Conservation (phyloP, 2,329 filamentous ascomycete species). For the Fusarium falciforme region DNA sequence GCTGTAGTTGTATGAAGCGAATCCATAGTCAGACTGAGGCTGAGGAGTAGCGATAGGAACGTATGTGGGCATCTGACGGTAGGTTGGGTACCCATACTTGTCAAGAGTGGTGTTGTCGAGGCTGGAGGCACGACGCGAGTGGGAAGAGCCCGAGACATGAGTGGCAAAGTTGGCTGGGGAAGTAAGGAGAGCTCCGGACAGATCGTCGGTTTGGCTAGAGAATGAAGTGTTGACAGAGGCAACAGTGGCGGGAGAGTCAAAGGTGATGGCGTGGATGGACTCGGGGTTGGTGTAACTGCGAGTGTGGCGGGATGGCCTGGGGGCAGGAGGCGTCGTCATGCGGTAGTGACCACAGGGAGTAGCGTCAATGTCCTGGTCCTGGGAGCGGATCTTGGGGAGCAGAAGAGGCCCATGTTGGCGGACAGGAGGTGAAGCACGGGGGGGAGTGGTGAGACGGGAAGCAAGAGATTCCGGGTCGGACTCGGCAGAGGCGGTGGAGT, state of each 20-base stretch:
- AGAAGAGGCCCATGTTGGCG: slow-evolving; percentile 83
- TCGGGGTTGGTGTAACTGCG: slow-evolving; percentile 73
- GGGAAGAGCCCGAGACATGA: slow-evolving; percentile 44
- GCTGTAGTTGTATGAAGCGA: slow-evolving; percentile 53
- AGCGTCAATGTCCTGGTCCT: slow-evolving; percentile 81
- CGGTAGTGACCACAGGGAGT: slow-evolving; percentile 56
- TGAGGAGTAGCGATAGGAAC: slow-evolving; percentile 34
- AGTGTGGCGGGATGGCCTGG: slow-evolving; percentile 56
- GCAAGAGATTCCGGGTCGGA: slow-evolving; percentile 73
- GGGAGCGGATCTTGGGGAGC: slow-evolving; percentile 85
- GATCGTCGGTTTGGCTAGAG: slow-evolving; percentile 48
- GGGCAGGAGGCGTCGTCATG: slow-evolving; percentile 45
- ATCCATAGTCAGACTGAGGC: slow-evolving; percentile 55
- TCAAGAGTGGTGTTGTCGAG: slow-evolving; percentile 74
- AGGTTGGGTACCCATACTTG: slow-evolving; percentile 86
- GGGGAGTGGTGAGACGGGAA: slow-evolving; percentile 76
- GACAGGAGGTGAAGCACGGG: slow-evolving; percentile 74
- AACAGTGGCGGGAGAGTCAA: slow-evolving; percentile 39
- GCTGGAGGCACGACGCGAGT: slow-evolving; percentile 70
- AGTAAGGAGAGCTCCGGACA: slow-evolving; percentile 67
- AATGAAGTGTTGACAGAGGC: slow-evolving; percentile 53
- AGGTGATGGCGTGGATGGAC: slow-evolving; percentile 56
- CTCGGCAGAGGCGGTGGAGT: slow-evolving; percentile 67
- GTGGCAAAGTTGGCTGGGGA: slow-evolving; percentile 71
- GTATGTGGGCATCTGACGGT: slow-evolving; percentile 75